phyloP scores from a whole-genome alignment of 1,284 basidiomycete species.

The Volvariella volvacea region DNA sequence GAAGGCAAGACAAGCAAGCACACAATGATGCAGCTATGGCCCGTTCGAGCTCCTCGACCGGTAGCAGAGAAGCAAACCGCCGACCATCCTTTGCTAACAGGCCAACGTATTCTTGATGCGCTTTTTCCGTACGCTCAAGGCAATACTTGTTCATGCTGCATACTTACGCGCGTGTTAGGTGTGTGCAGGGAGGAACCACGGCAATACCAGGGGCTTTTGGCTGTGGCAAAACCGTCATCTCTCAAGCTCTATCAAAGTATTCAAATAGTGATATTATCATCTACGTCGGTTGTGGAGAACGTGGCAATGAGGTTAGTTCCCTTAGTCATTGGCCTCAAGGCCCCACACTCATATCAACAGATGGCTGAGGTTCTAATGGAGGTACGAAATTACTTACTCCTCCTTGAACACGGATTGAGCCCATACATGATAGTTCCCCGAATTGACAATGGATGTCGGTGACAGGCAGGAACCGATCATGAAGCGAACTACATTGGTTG shows the following conservation, averaged over 20 bases:
- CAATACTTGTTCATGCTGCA: neutral
- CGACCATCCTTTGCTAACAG: slow-evolving; percentile 89
- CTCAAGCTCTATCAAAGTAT: slow-evolving; percentile 96
- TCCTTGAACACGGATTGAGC: slow-evolving; percentile 4
- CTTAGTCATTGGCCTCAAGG: neutral
- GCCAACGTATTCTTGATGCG: slow-evolving; percentile 95
- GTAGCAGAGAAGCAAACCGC: slow-evolving; percentile 93
- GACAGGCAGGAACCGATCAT: slow-evolving; percentile 99
- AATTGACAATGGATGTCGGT: slow-evolving; percentile 86
- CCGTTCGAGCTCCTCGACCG: slow-evolving; percentile 95
- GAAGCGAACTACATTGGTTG: slow-evolving; percentile 98
- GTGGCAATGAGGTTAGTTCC: slow-evolving; percentile 73
- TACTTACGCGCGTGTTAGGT: slow-evolving; percentile 38
- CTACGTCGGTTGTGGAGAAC: slow-evolving; percentile 96
- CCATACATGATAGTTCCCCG: slow-evolving; percentile 69
- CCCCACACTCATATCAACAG: slow-evolving; percentile 27
- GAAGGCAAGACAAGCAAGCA: slow-evolving; percentile 93
- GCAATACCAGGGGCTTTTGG: slow-evolving; percentile 99
- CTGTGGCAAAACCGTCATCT: slow-evolving; percentile 96
- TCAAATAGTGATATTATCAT: slow-evolving; percentile 99
- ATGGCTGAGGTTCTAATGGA: slow-evolving; percentile 99
- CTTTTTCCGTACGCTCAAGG: slow-evolving; percentile 78
- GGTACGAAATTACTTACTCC: slow-evolving; percentile 31
- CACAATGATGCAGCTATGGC: slow-evolving; percentile 98
- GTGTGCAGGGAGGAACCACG: slow-evolving; percentile 98